Evolutionary conservation across 2,329 filamentous ascomycete genomes (phyloP), one percentile per base, ranked within the genome.

Genomic region (Chaetomiaceae sp.): DNA sequence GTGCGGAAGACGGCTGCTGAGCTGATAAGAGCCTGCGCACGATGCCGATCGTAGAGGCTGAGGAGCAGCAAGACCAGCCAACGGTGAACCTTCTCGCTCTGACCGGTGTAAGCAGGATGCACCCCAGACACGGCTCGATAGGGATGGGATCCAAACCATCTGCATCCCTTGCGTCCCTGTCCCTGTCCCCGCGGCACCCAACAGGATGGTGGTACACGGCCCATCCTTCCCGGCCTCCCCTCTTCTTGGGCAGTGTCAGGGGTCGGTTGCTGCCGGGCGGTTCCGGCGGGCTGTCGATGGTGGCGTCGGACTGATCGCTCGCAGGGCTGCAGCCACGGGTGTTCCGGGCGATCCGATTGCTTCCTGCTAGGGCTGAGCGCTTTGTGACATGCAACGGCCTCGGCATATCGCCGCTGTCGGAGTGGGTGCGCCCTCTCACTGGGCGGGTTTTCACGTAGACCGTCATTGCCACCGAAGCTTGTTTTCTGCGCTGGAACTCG

Each of bases 361-460:
- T 20, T 34, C 31, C 51, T 61, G 59, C 62, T 58, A 59, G 66
- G 12, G 49, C 54, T 14, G 51, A 39, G 51, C 68, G 67, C 63
- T 80, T 82, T 61, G 74, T 64, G 61, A 82, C 77, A 37, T 75
- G 73, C 31, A 82, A 64, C 11, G 80, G 80, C 29, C 70, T 70
- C 17, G 77, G 61, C 37, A 63, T 63, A 20, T 56, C 55, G 38
- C 17, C 19, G 25, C 19, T 15, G 22, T 29, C 8, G n/a, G 27
- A 17, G 3, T 38, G 48, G 11, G 7, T 31, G 11, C 14, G 29
- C 29, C 23, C 23, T 4, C 23, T 23, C 27, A 27, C 22, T 22
- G 42, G 5, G 27, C 20, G 36, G 36, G 34, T 31, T 8, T 20
- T 25, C 14, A 19, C 43, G 9, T 40, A 25, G 2, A 25, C 17